These are phyloP conservation scores for Elaphomyces granulatus DNA, from an alignment of 495 filamentous ascomycete genomes.

Conservation along the genomic window DNA sequence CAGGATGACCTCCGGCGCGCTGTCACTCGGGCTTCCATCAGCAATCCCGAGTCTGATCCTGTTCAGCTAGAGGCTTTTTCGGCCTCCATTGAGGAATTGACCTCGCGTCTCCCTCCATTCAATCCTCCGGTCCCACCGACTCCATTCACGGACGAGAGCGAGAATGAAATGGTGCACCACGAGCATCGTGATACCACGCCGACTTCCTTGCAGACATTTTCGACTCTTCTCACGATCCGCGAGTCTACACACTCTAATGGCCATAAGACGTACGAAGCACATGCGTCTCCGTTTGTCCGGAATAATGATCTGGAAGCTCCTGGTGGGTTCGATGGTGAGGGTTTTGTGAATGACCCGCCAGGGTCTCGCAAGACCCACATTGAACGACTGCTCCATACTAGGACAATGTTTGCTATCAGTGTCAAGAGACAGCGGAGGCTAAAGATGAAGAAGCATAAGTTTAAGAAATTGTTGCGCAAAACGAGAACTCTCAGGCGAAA, in stretches of 20 bases:
- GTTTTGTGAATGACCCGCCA: slow-evolving; percentile 10
- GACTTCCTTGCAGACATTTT: slow-evolving; percentile 42
- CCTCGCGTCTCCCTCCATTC: slow-evolving; percentile 57
- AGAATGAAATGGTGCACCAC: slow-evolving; percentile 11
- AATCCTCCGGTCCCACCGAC: slow-evolving; percentile 60
- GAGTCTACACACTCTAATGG: slow-evolving; percentile 60
- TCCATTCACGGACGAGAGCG: slow-evolving; percentile 31
- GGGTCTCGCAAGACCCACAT: slow-evolving; percentile 23
- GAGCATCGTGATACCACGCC: slow-evolving; percentile 18
- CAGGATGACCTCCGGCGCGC: slow-evolving; percentile 34
- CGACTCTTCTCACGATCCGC: slow-evolving; percentile 67
- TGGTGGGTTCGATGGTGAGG: slow-evolving; percentile 8
- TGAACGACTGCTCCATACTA: slow-evolving; percentile 26
- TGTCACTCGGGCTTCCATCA: slow-evolving; percentile 30
- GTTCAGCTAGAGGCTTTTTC: slow-evolving; percentile 18
- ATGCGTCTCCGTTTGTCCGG: slow-evolving; percentile 28
- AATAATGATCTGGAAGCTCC: slow-evolving; percentile 23
- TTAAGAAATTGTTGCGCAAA: slow-evolving; percentile 93
- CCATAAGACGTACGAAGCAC: slow-evolving; percentile 43
- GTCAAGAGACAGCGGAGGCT: slow-evolving; percentile 76
- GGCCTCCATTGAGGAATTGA: slow-evolving; percentile 36
- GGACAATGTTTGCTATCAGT: slow-evolving; percentile 51
- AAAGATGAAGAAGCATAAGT: slow-evolving; percentile 99
- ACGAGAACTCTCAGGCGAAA: slow-evolving; percentile 83
- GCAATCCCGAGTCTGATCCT: slow-evolving; percentile 29